Evolutionary conservation across 371 early-diverging fungal species (phyloP).

Genomic region (Actinomortierella wolfii): DNA sequence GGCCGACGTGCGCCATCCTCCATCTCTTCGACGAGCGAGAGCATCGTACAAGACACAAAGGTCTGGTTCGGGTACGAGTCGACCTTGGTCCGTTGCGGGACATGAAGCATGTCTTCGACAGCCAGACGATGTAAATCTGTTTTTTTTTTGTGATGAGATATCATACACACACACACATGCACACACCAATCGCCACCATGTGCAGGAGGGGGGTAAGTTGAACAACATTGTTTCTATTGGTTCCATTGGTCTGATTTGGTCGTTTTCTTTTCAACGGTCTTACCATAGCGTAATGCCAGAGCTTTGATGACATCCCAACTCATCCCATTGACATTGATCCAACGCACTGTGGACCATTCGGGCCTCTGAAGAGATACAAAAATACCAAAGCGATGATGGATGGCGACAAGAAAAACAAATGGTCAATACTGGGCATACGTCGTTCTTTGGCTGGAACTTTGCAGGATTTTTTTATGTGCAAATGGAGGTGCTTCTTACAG

Average conservation of each 20-base stretch:
- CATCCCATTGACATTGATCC: slow-evolving; percentile 57
- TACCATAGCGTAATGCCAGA: slow-evolving; percentile 47
- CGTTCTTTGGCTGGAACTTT: not conserved
- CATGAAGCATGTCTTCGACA: slow-evolving; percentile 51
- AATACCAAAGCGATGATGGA: not conserved
- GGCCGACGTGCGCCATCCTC: slow-evolving; percentile 21
- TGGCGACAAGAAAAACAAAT: not conserved
- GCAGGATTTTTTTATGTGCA: not conserved
- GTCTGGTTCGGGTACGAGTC: slow-evolving; percentile 43
- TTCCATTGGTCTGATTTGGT: no score
- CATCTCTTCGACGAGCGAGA: slow-evolving; percentile 30
- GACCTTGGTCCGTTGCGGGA: slow-evolving; percentile 49
- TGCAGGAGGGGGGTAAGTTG: not conserved
- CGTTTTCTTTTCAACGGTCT: no score
- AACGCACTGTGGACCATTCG: slow-evolving; percentile 47
- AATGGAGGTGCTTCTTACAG: slow-evolving; percentile 10
- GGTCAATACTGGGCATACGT: not conserved
- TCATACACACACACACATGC: no score
- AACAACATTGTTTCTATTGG: not conserved
- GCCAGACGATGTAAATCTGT: slow-evolving; percentile 53
- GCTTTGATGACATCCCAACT: slow-evolving; percentile 52
- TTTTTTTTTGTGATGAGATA: no score
- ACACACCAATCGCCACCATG: no score
- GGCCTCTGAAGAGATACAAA: slow-evolving; percentile 30
- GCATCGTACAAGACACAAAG: slow-evolving; percentile 42